Evolutionary conservation across 75 land plant species (phyloP).

Genomic region (Isoetes taiwanensis): DNA sequence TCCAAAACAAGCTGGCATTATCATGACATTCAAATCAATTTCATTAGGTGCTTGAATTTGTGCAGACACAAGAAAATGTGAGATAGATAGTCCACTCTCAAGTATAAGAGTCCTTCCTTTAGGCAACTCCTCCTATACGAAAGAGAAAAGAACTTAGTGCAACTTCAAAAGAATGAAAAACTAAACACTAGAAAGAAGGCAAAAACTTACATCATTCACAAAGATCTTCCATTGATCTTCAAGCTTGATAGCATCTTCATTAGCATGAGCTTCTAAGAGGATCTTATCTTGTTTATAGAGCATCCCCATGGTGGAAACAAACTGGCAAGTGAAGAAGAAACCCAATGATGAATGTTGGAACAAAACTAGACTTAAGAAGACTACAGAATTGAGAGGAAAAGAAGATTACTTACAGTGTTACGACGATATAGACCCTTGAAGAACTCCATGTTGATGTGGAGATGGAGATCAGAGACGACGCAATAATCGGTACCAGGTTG

Average conservation of each 20-base stretch:
- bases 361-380: neutral
- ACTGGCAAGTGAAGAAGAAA: too few relatives aligned
- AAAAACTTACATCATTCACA: constrained; percentile 23
- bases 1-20: constrained; percentile 16
- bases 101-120: neutral
- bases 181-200: too few relatives aligned
- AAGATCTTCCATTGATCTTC: constrained; percentile 10
- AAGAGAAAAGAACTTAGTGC: too few relatives aligned
- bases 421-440: constrained; percentile 16
- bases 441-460: constrained; percentile 31
- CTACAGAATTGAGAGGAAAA: neutral
- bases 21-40: constrained; percentile 13
- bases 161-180: too few relatives aligned
- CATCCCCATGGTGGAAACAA: constrained; percentile 24
- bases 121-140: neutral
- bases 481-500: constrained; percentile 18
- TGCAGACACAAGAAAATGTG: neutral
- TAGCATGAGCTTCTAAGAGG: constrained; percentile 18
- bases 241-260: neutral
- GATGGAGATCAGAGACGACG: constrained; percentile 18
- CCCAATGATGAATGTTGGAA: too few relatives aligned
- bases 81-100: constrained; percentile 11
- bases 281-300: constrained; percentile 17
- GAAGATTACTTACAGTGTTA: constrained; percentile 11
- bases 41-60: constrained; percentile 1